phyloP scores from a whole-genome alignment of 2,329 filamentous ascomycete species.

The Stemphylium beticola region DNA sequence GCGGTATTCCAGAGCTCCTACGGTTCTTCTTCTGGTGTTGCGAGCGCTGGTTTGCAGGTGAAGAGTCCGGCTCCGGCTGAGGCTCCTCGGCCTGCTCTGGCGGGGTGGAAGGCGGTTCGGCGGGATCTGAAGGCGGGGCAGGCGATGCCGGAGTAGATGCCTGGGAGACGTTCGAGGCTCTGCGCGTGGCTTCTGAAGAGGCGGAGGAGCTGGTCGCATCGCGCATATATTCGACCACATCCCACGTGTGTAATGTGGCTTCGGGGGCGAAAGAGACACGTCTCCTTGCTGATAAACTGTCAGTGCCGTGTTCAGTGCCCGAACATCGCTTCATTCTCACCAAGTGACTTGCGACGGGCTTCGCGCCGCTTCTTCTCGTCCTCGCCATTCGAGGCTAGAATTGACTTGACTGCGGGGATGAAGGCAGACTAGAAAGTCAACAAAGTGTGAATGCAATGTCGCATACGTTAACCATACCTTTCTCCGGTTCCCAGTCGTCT shows the following conservation, averaged over 20 bases:
- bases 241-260: slow-evolving; percentile 95
- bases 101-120: slow-evolving; percentile 67
- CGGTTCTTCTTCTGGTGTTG: slow-evolving; percentile 65
- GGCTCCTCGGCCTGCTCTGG: slow-evolving; percentile 67
- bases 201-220: slow-evolving; percentile 79
- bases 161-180: slow-evolving; percentile 67
- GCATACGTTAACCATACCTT: slow-evolving; percentile 63
- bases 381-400: slow-evolving; percentile 65
- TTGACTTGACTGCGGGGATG: slow-evolving; percentile 58
- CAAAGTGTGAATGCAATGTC: background rate
- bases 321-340: slow-evolving; percentile 42
- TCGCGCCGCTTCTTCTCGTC: slow-evolving; percentile 73
- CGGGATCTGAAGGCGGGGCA: slow-evolving; percentile 53
- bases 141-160: slow-evolving; percentile 39
- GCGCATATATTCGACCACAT: slow-evolving; percentile 86
- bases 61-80: slow-evolving; percentile 62
- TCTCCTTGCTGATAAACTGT: slow-evolving; percentile 67
- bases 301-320: slow-evolving; percentile 3
- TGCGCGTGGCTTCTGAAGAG: slow-evolving; percentile 75
- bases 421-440: slow-evolving; percentile 52
- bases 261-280: slow-evolving; percentile 97
- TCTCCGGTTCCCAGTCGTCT: slow-evolving; percentile 76
- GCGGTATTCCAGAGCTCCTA: slow-evolving; percentile 70
- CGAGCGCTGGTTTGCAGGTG: slow-evolving; percentile 70
- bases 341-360: slow-evolving; percentile 88